These are phyloP conservation scores for Penicillium decumbens DNA, from an alignment of 2,329 filamentous ascomycete species.

Conservation along the genomic window DNA sequence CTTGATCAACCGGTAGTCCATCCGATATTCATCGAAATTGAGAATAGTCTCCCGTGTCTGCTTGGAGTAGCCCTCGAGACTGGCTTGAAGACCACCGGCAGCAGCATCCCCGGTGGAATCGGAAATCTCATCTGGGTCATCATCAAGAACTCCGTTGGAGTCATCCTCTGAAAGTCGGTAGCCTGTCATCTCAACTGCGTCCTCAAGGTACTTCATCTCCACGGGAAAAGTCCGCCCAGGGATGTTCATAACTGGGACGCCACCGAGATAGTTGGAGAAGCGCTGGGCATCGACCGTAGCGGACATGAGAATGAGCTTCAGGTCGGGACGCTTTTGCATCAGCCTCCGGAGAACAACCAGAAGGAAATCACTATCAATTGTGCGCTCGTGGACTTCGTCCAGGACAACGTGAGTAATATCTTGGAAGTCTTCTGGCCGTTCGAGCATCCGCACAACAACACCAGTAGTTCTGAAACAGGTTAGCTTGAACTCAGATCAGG, in stretches of 20 bases:
- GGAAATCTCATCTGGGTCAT: constrained; percentile 46
- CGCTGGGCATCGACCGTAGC: constrained; percentile 89
- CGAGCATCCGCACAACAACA: constrained; percentile 97
- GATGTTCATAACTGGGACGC: constrained; percentile 81
- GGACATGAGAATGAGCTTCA: constrained; percentile 96
- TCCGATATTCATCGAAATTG: constrained; percentile 82
- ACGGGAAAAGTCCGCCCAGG: constrained; percentile 94
- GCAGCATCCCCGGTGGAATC: constrained; percentile 48
- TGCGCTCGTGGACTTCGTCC: constrained; percentile 95
- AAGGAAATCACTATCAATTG: constrained; percentile 94
- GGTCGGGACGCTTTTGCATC: constrained; percentile 67
- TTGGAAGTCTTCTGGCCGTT: constrained; percentile 76
- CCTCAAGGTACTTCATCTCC: constrained; percentile 79
- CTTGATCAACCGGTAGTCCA: constrained; percentile 82
- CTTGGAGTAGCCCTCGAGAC: constrained; percentile 67
- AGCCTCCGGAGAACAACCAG: constrained; percentile 86
- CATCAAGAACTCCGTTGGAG: constrained; percentile 34
- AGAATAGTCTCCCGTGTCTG: constrained; percentile 70
- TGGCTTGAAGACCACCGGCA: constrained; percentile 55
- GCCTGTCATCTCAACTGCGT: constrained; percentile 82
- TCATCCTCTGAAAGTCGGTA: constrained; percentile 64
- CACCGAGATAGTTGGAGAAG: constrained; percentile 82
- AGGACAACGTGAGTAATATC: constrained; percentile 92
- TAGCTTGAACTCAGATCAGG: background rate
- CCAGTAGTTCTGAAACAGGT: constrained; percentile 52